These are phyloP conservation scores for Candida vaughaniae DNA, from an alignment of 805 yeast genomes.

Conservation along the genomic window DNA sequence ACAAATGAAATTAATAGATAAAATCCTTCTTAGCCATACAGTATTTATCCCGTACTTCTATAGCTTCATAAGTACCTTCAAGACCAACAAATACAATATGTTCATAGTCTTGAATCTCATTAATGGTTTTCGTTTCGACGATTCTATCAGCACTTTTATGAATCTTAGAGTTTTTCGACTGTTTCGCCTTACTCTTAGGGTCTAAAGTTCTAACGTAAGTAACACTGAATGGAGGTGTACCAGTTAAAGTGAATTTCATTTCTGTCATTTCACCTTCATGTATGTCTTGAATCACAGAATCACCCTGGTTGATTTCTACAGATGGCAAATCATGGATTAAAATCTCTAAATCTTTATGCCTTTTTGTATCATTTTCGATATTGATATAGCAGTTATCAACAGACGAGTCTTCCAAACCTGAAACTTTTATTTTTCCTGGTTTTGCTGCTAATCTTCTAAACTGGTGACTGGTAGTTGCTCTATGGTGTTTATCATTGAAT, in stretches of 20 bases:
- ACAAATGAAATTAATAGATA: conserved; percentile 3
- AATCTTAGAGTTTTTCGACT: conserved; percentile 21
- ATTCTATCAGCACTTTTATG: conserved; percentile 18
- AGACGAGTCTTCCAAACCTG: conserved; percentile 69
- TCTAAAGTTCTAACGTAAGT: conserved; percentile 70
- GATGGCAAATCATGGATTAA: conserved; percentile 57
- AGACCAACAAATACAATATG: conserved; percentile 73
- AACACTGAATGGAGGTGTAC: conserved; percentile 87
- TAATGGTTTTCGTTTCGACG: conserved; percentile 38
- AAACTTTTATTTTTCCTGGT: conserved; percentile 72
- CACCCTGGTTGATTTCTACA: conserved; percentile 83
- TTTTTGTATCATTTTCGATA: conserved; percentile 40
- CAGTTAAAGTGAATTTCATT: conserved; percentile 75
- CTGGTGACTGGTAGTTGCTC: conserved; percentile 48
- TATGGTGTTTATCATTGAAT: conserved; percentile 62
- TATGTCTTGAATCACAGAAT: conserved; percentile 69
- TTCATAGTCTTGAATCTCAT: conserved; percentile 67
- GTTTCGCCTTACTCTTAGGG: conserved; percentile 27
- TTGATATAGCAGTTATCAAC: conserved; percentile 70
- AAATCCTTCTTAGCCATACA: conserved; percentile 44
- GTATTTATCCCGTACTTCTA: conserved; percentile 80
- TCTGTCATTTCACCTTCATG: conserved; percentile 96
- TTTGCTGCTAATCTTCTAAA: conserved; percentile 73
- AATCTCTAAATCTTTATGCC: conserved; percentile 27
- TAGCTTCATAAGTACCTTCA: conserved; percentile 94